These are phyloP conservation scores for Ophiostoma pallidulum DNA, from an alignment of 2,329 filamentous ascomycete genomes.

Conservation along the genomic window DNA sequence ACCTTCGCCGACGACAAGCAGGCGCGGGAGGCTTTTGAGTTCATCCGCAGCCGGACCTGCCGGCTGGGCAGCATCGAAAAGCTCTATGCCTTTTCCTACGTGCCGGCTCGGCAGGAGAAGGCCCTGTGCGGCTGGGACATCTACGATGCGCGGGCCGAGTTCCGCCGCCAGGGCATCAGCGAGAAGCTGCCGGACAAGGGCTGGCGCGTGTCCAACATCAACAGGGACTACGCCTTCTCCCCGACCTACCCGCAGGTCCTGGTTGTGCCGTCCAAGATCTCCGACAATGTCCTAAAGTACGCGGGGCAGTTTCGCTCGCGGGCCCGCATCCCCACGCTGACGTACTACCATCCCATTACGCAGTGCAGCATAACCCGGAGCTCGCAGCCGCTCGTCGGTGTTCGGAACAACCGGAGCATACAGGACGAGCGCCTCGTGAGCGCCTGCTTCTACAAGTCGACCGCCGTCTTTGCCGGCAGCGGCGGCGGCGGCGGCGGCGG, in stretches of 20 bases:
- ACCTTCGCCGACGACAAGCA: conserved; percentile 67
- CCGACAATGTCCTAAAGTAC: conserved; percentile 95
- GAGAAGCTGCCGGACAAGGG: conserved; percentile 66
- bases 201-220: conserved; percentile 88
- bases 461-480: conserved; percentile 29
- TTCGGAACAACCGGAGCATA: conserved; percentile 79
- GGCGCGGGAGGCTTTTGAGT: conserved; percentile 80
- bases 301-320: conserved; percentile 82
- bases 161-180: conserved; percentile 76
- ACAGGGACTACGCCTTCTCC: conserved; percentile 81
- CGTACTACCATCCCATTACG: conserved; percentile 93
- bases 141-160: conserved; percentile 81
- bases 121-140: conserved; percentile 70
- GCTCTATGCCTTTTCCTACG: conserved; percentile 83
- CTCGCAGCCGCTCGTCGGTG: conserved; percentile 81
- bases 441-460: conserved; percentile 76
- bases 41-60: conserved; percentile 71
- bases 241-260: conserved; percentile 84
- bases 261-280: conserved; percentile 78
- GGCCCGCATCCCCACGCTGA: conserved; percentile 76
- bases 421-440: conserved; percentile 92
- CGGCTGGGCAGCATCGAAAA: conserved; percentile 76
- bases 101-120: conserved; percentile 62
- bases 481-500: conserved; percentile 18
- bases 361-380: conserved; percentile 95